phyloP scores from a whole-genome alignment of 192 early-diverging fungal genomes.

The Backusella mclennaniae region DNA sequence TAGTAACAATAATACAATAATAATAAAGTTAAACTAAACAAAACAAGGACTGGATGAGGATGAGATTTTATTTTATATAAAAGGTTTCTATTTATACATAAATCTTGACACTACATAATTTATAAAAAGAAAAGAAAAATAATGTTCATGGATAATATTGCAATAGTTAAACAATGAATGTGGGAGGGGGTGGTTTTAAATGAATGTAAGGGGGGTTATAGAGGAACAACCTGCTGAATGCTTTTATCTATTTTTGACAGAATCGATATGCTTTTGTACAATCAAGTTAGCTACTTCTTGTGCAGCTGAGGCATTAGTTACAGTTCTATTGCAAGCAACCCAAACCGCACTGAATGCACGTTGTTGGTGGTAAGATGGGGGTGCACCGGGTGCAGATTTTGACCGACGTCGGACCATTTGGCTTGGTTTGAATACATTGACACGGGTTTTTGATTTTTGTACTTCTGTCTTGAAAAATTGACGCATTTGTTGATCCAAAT shows the following conservation, averaged over 20 bases:
- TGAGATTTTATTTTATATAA: conserved; percentile 12
- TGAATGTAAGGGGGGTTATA: neutral
- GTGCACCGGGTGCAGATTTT: conserved; percentile 18
- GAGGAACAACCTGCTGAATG: neutral
- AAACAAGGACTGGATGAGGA: neutral
- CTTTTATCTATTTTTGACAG: conserved; percentile 17
- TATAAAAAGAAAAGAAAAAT: neutral
- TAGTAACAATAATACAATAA: neutral
- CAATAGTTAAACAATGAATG: conserved; percentile 11
- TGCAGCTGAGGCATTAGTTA: neutral
- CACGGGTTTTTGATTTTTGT: neutral
- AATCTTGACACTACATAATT: conserved; percentile 5
- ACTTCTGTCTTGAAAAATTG: conserved; percentile 24
- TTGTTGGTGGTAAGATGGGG: conserved; percentile 16
- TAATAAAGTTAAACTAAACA: neutral
- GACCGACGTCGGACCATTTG: conserved; percentile 14
- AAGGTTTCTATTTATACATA: conserved; percentile 1
- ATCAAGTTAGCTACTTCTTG: conserved; percentile 12
- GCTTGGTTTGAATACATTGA: neutral
- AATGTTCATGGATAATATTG: conserved; percentile 5
- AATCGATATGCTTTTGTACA: conserved; percentile 19
- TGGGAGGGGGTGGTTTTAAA: neutral
- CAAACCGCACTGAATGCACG: conserved; percentile 11
- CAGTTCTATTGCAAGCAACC: neutral
- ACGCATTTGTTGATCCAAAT: conserved; percentile 31